These are phyloP conservation scores for Trichomonascus vanleenenianus DNA, from an alignment of 805 yeast species.

Conservation along the genomic window DNA sequence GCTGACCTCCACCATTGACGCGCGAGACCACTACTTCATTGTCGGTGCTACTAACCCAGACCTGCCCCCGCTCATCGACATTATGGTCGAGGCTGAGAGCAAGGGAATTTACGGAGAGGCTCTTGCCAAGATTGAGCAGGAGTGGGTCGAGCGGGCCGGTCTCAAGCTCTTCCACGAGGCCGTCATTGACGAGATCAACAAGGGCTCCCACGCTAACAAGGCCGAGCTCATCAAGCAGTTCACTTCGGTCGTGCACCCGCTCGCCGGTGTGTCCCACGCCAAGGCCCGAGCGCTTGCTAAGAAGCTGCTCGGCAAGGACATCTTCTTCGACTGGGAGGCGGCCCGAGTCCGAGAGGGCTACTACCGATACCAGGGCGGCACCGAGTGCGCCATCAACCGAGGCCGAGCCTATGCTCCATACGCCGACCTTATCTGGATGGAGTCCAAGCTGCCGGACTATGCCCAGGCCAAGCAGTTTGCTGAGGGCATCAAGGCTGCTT, in stretches of 20 bases:
- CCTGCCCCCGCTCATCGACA: constrained; percentile 61
- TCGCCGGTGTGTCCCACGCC: constrained; percentile 63
- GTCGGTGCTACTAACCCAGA: constrained; percentile 87
- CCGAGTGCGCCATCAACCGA: constrained; percentile 95
- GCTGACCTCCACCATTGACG: constrained; percentile 87
- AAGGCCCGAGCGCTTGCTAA: constrained; percentile 75
- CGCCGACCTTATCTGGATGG: constrained; percentile 97
- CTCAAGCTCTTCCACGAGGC: constrained; percentile 88
- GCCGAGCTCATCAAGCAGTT: constrained; percentile 57
- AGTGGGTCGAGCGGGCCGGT: constrained; percentile 78
- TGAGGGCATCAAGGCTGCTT: constrained; percentile 72
- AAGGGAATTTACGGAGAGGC: constrained; percentile 65
- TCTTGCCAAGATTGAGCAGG: constrained; percentile 65
- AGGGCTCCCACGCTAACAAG: constrained; percentile 52
- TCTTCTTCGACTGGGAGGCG: constrained; percentile 90
- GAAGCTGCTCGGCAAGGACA: constrained; percentile 68
- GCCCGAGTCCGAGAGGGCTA: constrained; percentile 95
- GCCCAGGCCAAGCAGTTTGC: constrained; percentile 93
- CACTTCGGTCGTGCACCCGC: constrained; percentile 61
- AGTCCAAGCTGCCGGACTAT: constrained; percentile 89
- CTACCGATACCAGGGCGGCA: constrained; percentile 93
- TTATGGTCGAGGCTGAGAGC: constrained; percentile 74
- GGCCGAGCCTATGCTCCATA: constrained; percentile 93
- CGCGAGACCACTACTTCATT: constrained; percentile 88
- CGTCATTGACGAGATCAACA: constrained; percentile 71